Base-by-base conservation (phyloP, 345 rosid species). In the Gossypium raimondii region DNA sequence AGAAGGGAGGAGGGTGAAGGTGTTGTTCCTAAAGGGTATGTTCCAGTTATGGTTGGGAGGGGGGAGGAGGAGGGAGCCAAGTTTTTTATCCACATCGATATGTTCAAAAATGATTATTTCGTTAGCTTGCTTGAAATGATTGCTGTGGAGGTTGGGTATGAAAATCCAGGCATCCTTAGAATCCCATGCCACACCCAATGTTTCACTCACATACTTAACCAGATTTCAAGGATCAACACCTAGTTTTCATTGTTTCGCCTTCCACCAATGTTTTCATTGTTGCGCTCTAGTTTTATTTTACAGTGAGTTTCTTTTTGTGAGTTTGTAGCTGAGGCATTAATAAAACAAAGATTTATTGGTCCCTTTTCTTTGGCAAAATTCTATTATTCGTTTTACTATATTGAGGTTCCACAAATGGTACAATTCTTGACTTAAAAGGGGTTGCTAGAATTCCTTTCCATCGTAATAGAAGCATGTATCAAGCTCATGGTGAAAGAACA, bases 11-110 rank as follows among this genome's bases (percentile, higher is more conserved):
- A 24, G 16, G 22, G 6, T 8, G 8, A 14, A 3, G 60, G 14
- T 14, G 45, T 1, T 17, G 72, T 52, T 29, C 73, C 73, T 2
- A 29, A 52, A 52, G 73, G 73, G 47, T 70, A 70, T 29, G 73
- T 52, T 52, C 73, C 73, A 11, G 61, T 70, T 1, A 52, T 70
- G 45, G 73, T 70, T 9, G 73, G 73, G 47, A 27, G 1, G 51
- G 25, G 2, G 51, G 25, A 29, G 22, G 29, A 47, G 11, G 60
- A 53, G 2, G 34, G 22, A 11, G 20, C 57, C 9, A 48, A 24
- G 72, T 68, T 14, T 50, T 48, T 65, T 9, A 67, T 67, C 55
- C 72, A 67, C 2, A 24, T 67, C 11, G 56, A 67, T 45, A 67
- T 48, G 41, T 67, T 67, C 55, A 48, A 67, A 47, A 67, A 67